These are phyloP conservation scores for Colletotrichum australisinense DNA, from an alignment of 2,329 filamentous ascomycete genomes.

Conservation along the genomic window DNA sequence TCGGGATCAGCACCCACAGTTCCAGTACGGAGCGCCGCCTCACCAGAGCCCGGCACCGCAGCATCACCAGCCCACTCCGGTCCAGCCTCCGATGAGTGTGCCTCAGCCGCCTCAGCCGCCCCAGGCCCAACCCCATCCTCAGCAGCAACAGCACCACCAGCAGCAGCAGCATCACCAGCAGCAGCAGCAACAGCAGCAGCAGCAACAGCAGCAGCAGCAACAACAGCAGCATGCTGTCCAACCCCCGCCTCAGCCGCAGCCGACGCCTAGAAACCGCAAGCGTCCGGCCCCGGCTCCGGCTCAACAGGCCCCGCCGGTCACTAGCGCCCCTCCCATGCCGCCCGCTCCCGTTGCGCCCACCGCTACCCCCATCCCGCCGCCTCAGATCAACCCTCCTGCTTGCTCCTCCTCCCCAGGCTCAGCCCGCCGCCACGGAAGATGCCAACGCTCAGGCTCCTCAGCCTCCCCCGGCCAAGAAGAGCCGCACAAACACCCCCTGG, in stretches of 20 bases:
- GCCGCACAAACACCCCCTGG: conserved; percentile 98
- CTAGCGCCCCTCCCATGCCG: conserved; percentile 37
- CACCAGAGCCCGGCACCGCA: conserved; percentile 52
- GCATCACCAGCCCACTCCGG: conserved; percentile 52
- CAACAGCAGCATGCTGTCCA: conserved; percentile 44
- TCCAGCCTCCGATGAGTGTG: conserved; percentile 58
- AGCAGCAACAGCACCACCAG: conserved; percentile 47
- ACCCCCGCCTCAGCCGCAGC: conserved; percentile 50
- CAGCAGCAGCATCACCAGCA: conserved; percentile 43
- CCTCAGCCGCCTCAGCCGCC: conserved; percentile 50
- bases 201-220: conserved; percentile 48
- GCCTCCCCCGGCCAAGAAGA: conserved; percentile 83
- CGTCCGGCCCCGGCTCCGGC: conserved; percentile 51
- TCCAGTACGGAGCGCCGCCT: conserved; percentile 52
- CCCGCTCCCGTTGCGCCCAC: conserved; percentile 50
- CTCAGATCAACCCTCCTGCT: conserved; percentile 46
- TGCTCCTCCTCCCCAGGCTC: conserved; percentile 45
- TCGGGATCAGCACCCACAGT: conserved; percentile 56
- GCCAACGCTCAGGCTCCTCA: conserved; percentile 43
- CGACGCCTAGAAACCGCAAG: conserved; percentile 42
- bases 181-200: conserved; percentile 45
- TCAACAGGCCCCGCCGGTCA: conserved; percentile 47
- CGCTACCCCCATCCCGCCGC: conserved; percentile 43
- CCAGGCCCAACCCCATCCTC: conserved; percentile 39
- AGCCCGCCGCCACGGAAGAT: conserved; percentile 45